Conservation (phyloP, 495 filamentous ascomycete species). For the Trypethelium eluteriae region DNA sequence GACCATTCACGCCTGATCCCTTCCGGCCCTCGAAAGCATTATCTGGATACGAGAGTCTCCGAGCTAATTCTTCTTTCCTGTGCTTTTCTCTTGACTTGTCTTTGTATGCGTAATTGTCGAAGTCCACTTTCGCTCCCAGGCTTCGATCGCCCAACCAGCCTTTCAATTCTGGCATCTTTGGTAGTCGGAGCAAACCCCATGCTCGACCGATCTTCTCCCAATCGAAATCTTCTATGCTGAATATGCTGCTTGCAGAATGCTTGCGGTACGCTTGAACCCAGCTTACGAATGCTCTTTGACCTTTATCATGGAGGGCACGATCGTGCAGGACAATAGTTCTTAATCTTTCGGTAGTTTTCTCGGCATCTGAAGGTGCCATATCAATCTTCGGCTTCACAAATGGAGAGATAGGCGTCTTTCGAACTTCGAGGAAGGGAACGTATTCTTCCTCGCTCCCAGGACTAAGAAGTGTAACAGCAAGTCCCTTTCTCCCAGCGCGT, state of each 20-base stretch:
- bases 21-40: constrained; percentile 20
- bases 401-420: constrained; percentile 74
- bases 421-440: constrained; percentile 74
- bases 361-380: constrained; percentile 47
- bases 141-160: constrained; percentile 56
- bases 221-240: constrained; percentile 70
- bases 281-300: constrained; percentile 82
- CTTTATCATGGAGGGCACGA: constrained; percentile 79
- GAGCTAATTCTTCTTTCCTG: constrained; percentile 47
- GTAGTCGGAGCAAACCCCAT: constrained; percentile 77
- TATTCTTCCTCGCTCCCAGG: constrained; percentile 84
- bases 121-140: constrained; percentile 56
- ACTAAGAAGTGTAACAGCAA: constrained; percentile 77
- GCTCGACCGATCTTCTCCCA: constrained; percentile 74
- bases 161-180: constrained; percentile 88
- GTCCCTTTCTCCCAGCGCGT: constrained; percentile 74
- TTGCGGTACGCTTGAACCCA: constrained; percentile 88
- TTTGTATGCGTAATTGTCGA: constrained; percentile 58
- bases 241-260: constrained; percentile 84
- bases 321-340: constrained; percentile 58
- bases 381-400: constrained; percentile 32
- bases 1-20: constrained; percentile 35
- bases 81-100: constrained; percentile 71
- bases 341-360: constrained; percentile 46
- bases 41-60: constrained; percentile 31